phyloP scores from a whole-genome alignment of 2,329 filamentous ascomycete genomes.

The Pestalotiopsis sp. region DNA sequence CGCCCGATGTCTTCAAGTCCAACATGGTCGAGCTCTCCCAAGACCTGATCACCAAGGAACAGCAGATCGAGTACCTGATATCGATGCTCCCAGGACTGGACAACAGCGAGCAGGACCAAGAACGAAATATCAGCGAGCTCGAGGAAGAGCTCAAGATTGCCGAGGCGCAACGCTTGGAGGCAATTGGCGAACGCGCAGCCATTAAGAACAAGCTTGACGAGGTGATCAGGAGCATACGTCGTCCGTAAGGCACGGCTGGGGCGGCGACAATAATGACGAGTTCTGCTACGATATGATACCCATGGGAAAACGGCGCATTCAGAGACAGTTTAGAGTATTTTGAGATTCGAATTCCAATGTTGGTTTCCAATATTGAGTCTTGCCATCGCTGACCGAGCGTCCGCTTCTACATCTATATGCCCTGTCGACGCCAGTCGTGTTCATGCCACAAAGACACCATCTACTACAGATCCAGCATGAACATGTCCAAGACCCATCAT shows the following conservation, averaged over 20 bases:
- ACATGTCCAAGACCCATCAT: neutral
- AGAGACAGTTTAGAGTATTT: neutral
- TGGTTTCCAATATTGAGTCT: neutral
- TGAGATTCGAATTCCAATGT: neutral
- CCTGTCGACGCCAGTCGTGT: neutral
- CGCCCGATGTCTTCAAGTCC: conserved; percentile 65
- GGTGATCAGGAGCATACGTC: conserved; percentile 62
- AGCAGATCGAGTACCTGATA: conserved; percentile 80
- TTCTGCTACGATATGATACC: conserved; percentile 1
- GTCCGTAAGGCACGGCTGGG: conserved; percentile 49
- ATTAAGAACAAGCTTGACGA: conserved; percentile 62
- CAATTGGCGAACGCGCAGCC: conserved; percentile 65
- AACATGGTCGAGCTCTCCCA: conserved; percentile 74
- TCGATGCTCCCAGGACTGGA: conserved; percentile 76
- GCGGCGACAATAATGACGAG: conserved; percentile 6
- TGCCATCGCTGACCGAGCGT: neutral
- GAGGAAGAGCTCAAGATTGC: conserved; percentile 67
- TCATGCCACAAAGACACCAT: neutral
- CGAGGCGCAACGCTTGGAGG: conserved; percentile 64
- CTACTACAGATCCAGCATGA: neutral
- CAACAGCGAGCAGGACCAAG: conserved; percentile 77
- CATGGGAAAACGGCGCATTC: conserved; percentile 19
- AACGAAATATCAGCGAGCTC: conserved; percentile 65
- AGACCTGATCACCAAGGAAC: conserved; percentile 78
- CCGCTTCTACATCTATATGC: neutral